phyloP scores from a whole-genome alignment of 495 filamentous ascomycete genomes.

The Penicillium robsamsonii region DNA sequence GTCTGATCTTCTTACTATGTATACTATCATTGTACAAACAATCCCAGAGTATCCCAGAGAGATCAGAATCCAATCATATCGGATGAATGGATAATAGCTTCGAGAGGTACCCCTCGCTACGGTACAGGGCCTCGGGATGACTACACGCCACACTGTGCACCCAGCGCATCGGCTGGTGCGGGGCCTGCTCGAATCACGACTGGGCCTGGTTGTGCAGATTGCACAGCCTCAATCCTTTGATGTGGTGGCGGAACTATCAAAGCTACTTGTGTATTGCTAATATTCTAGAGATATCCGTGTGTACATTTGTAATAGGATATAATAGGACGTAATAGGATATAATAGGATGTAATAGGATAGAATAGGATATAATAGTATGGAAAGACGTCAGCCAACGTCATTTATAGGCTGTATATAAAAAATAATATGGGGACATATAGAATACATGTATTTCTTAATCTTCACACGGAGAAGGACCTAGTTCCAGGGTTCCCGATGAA shows the following conservation, averaged over 20 bases:
- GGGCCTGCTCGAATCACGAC: conserved; percentile 27
- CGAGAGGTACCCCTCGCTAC: neutral
- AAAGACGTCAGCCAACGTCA: conserved; percentile 7
- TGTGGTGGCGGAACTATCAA: conserved; percentile 18
- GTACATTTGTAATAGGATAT: neutral
- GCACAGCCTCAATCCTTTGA: conserved; percentile 26
- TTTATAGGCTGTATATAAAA: neutral
- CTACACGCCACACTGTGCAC: conserved; percentile 24
- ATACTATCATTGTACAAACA: neutral
- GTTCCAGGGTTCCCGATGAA: conserved; percentile 26
- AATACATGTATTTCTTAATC: conserved; percentile 23
- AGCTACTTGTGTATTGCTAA: neutral
- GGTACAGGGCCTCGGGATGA: neutral
- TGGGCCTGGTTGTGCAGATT: conserved; percentile 3
- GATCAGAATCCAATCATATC: neutral
- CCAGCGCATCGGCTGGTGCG: conserved; percentile 23
- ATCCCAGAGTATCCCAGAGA: neutral
- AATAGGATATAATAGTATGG: neutral
- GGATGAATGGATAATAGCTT: conserved; percentile 1
- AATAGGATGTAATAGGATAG: neutral
- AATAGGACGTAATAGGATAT: neutral
- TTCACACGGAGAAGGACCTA: conserved; percentile 24
- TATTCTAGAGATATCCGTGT: neutral
- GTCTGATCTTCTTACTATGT: neutral
- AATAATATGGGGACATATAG: no score